Evolutionary conservation across 2,329 filamentous ascomycete genomes (phyloP), one percentile per base, ranked within the genome.

Genomic region (Diaporthe sp.): DNA sequence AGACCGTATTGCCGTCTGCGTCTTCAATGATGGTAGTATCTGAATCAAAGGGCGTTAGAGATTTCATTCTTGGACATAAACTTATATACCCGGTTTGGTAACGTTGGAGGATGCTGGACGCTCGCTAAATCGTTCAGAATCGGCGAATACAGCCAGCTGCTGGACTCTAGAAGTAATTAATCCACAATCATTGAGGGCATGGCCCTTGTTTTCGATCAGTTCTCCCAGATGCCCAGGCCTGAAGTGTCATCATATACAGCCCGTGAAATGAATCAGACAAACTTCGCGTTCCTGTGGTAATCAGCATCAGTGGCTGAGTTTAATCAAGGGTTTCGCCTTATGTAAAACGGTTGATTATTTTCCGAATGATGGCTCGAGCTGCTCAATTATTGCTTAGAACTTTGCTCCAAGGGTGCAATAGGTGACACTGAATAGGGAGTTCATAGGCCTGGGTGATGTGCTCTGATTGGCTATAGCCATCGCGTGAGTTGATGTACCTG

Each of bases 381-480:
- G 7, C 8, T 22, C 6, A 90, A 3, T 85, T 88, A 25, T 89
- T 83, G 0, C 85, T 82, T 0, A 89, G 88, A 75, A 91, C 91
- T 1, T 86, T 39, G 89, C 86, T 0, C 87, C 86, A 3, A 92
- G 87, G 2, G 91, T 83, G 1, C 92, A 83, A 53, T 88, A 85
- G 0, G 86, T 88, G 0, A 91, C 86, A 0, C 88, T 91, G 78
- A 90, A 92, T 0, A 92, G 82, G 0, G 89, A 86, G 74, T 88
- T 85, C 0, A 82, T 82, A 10, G 37, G 37, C 37, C 37, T 12
- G 37, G 37, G 37, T 2, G 37, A 39, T 39, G 37, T 12, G 37
- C 37, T 39, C 37, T 39, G 37, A 39, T 39, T 39, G 37, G 37
- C 37, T 39, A 34, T 34, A 34, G 34, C 34, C 1, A 34, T 34